phyloP scores from a whole-genome alignment of 495 filamentous ascomycete species.

The Penicillium cataractarum region DNA sequence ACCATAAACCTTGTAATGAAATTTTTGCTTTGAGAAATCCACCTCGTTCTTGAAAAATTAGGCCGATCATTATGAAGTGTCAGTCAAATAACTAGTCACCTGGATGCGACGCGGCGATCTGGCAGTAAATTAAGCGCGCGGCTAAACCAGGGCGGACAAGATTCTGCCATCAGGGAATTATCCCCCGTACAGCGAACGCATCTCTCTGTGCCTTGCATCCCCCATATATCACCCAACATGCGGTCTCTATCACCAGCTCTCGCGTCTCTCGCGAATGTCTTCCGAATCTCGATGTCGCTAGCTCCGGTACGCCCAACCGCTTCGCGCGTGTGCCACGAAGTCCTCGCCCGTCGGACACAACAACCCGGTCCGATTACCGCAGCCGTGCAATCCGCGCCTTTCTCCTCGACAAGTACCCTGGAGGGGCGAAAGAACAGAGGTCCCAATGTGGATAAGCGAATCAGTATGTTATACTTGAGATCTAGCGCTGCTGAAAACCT shows the following conservation, averaged over 20 bases:
- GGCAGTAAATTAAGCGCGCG: constrained; percentile 32
- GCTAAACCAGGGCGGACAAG: constrained; percentile 30
- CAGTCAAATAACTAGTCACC: too few species aligned
- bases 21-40: neutral
- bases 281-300: constrained; percentile 45
- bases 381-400: constrained; percentile 39
- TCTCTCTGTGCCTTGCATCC: constrained; percentile 19
- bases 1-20: too few species aligned
- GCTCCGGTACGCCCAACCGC: constrained; percentile 36
- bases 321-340: constrained; percentile 32
- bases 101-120: neutral
- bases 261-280: constrained; percentile 49
- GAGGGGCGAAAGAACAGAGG: constrained; percentile 37
- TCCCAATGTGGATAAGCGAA: constrained; percentile 39
- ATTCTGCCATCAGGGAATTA: constrained; percentile 40
- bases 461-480: constrained; percentile 46
- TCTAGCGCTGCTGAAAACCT: neutral
- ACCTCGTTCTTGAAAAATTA: neutral
- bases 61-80: neutral
- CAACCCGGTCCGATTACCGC: constrained; percentile 33
- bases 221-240: constrained; percentile 35
- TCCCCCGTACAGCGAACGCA: constrained; percentile 22
- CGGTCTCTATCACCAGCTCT: constrained; percentile 47
- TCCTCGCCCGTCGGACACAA: constrained; percentile 30
- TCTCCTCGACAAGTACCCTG: constrained; percentile 48